These are phyloP conservation scores for Trebouxia sp. DNA, from an alignment of 139 green algal species.

Conservation along the genomic window DNA sequence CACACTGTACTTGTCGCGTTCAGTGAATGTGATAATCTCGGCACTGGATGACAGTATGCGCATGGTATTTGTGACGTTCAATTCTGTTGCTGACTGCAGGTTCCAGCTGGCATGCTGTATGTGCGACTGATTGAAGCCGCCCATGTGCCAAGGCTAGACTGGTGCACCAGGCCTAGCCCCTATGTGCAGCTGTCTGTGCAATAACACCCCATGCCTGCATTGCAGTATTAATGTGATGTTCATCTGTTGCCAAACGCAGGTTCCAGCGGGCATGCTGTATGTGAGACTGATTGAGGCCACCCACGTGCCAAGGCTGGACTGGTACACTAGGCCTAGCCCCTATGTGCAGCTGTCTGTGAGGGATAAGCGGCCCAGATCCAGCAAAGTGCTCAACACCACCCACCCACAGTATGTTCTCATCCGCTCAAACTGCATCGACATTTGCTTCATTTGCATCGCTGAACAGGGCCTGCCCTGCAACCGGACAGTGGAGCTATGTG, in stretches of 20 bases:
- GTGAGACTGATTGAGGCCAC: constrained; percentile 37
- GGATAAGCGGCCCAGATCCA: background rate
- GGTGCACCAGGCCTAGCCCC: constrained; percentile 2
- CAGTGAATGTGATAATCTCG: too few species aligned
- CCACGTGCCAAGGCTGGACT: constrained; percentile 39
- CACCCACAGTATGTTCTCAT: constrained; percentile 22
- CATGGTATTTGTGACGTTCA: too few species aligned
- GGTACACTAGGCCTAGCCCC: constrained; percentile 10
- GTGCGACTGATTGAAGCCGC: constrained; percentile 34
- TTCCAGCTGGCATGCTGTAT: constrained; percentile 31
- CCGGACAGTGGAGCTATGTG: too few species aligned
- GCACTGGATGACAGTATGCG: too few species aligned
- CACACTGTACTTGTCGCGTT: too few species aligned
- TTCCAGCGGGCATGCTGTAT: constrained; percentile 36
- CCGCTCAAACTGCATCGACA: too few species aligned
- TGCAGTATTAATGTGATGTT: background rate
- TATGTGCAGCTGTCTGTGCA: too few species aligned
- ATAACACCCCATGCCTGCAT: background rate
- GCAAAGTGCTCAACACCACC: background rate
- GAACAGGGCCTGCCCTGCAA: background rate
- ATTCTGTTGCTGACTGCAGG: too few species aligned
- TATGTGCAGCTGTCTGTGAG: constrained; percentile 36
- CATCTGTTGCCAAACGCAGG: constrained; percentile 12
- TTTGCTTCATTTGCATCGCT: too few species aligned
- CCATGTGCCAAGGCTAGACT: constrained; percentile 34